These are phyloP conservation scores for Acrodontium crateriforme DNA, from an alignment of 2,329 filamentous ascomycete species.

Conservation along the genomic window DNA sequence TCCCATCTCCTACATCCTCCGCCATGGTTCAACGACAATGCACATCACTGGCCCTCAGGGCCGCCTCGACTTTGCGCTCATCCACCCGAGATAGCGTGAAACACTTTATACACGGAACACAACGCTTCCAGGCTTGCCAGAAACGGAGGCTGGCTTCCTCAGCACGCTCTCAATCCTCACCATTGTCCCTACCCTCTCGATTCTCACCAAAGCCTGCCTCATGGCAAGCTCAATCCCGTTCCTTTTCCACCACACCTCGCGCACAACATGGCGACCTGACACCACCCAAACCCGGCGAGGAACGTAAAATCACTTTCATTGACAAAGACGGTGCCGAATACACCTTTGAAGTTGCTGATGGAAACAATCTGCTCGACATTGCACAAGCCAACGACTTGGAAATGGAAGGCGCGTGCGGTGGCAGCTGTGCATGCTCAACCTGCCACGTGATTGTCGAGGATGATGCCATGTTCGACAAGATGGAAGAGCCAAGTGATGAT, in stretches of 20 bases:
- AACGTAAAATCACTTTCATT: conserved; percentile 81
- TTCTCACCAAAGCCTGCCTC: no score
- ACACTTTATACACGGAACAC: no score
- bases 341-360: conserved; percentile 66
- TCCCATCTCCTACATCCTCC: no score
- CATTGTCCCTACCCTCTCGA: no score
- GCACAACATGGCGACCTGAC: conserved; percentile 64
- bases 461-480: conserved; percentile 41
- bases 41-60: no score
- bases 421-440: conserved; percentile 83
- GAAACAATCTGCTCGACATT: conserved; percentile 90
- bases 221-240: no score
- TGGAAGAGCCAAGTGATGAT: conserved; percentile 34
- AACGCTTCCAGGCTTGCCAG: no score
- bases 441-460: conserved; percentile 78
- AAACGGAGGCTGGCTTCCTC: no score
- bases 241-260: conserved; percentile 51
- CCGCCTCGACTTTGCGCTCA: no score
- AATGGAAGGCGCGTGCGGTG: conserved; percentile 95
- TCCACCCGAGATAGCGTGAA: no score
- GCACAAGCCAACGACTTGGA: conserved; percentile 89
- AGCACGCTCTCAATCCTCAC: no score
- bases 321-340: conserved; percentile 73
- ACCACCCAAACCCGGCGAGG: conserved; percentile 78
- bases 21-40: no score